phyloP scores from a whole-genome alignment of 441 rosid species.

The Omphalea diandra region DNA sequence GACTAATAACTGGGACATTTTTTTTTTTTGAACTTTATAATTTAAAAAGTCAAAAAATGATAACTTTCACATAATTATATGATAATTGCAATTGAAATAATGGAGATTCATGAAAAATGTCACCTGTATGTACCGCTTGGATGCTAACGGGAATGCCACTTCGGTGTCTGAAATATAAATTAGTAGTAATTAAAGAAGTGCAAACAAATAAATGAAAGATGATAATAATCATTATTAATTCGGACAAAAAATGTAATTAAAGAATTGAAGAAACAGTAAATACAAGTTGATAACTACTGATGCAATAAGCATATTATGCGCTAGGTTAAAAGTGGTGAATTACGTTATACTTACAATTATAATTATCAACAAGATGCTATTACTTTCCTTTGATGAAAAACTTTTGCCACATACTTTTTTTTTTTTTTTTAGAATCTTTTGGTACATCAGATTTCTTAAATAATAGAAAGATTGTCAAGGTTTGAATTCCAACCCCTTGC shows the following conservation, averaged over 20 bases:
- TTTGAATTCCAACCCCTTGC: too few relatives aligned
- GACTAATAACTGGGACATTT: background rate
- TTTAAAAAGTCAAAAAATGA: constrained; percentile 17
- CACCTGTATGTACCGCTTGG: constrained; percentile 20
- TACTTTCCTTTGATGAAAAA: too few relatives aligned
- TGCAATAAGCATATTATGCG: background rate
- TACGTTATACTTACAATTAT: background rate
- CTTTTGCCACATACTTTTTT: too few relatives aligned
- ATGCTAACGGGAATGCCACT: constrained; percentile 25
- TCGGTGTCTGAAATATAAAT: constrained; percentile 22
- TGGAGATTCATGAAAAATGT: background rate
- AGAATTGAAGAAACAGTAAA: constrained; percentile 7
- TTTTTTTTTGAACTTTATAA: background rate
- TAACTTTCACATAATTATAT: constrained; percentile 20
- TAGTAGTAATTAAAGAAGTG: constrained; percentile 9
- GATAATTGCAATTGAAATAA: constrained; percentile 1
- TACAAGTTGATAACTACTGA: background rate
- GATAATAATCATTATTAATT: constrained; percentile 17
- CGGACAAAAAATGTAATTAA: background rate
- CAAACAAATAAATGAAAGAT: constrained; percentile 4
- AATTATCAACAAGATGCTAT: too few relatives aligned
- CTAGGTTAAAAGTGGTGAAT: background rate
- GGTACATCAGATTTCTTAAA: too few relatives aligned
- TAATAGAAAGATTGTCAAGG: too few relatives aligned
- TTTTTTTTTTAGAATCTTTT: too few relatives aligned